A percentile compares a stretch with the other conserved stretches of the same genome.
Evolutionary conservation across 2,329 filamentous ascomycete genomes (phyloP).

Genomic region (Epicoccum nigrum): DNA sequence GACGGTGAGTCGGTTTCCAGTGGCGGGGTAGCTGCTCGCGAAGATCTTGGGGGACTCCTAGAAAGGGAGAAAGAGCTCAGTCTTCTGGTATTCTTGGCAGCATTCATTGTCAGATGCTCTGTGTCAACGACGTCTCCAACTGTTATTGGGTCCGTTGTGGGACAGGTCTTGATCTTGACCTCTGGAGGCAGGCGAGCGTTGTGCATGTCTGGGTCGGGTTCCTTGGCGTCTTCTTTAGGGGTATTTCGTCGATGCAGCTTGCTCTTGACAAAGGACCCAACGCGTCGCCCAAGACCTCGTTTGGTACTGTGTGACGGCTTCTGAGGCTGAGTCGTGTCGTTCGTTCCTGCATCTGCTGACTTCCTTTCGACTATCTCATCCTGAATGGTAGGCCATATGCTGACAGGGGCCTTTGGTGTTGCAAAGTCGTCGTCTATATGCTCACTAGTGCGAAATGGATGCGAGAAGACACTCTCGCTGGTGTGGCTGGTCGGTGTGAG

Average conservation of each 20-base stretch:
- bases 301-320: conserved; percentile 30
- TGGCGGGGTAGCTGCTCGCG: conserved; percentile 47
- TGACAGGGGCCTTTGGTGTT: conserved; percentile 20
- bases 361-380: neutral
- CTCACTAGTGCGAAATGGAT: conserved; percentile 41
- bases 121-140: neutral
- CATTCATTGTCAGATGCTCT: conserved; percentile 25
- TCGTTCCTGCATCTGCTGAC: conserved; percentile 10
- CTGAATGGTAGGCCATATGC: neutral
- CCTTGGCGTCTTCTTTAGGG: conserved; percentile 25
- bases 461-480: conserved; percentile 38
- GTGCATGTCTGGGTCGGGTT: neutral
- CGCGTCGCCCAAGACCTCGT: conserved; percentile 38
- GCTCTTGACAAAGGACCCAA: conserved; percentile 42
- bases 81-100: conserved; percentile 34
- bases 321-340: conserved; percentile 5
- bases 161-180: neutral
- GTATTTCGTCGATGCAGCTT: conserved; percentile 37
- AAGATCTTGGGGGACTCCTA: conserved; percentile 45
- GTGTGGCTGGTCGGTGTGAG: conserved; percentile 47
- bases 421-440: conserved; percentile 26
- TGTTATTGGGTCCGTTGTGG: neutral
- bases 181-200: neutral
- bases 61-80: conserved; percentile 49
- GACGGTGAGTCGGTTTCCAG: conserved; percentile 43